A percentile compares a stretch with the other conserved stretches of the same genome.
These are phyloP conservation scores for Calendula officinalis DNA, from an alignment of 129 eudicot genomes.

Conservation along the genomic window DNA sequence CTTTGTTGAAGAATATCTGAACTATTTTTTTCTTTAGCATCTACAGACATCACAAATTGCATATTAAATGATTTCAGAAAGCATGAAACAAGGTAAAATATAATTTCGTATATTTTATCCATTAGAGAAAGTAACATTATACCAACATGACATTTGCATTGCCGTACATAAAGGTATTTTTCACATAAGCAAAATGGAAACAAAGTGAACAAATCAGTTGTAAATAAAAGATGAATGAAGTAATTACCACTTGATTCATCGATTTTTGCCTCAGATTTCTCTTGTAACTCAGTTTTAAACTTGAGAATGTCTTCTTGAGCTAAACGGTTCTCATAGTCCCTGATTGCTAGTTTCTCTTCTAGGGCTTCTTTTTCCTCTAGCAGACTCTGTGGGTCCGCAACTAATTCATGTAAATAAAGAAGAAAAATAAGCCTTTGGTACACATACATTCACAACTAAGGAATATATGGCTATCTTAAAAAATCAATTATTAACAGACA, in stretches of 20 bases:
- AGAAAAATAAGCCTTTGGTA: slow-evolving; percentile 19
- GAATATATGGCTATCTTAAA: slow-evolving; percentile 4
- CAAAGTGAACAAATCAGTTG: slow-evolving; percentile 10
- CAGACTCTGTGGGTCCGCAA: slow-evolving; percentile 94
- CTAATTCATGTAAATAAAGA: slow-evolving; percentile 49
- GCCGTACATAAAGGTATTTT: slow-evolving; percentile 16
- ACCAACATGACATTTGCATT: slow-evolving; percentile 7
- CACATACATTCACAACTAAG: slow-evolving; percentile 16
- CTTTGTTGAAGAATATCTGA: slow-evolving; percentile 41
- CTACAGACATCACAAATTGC: slow-evolving; percentile 41
- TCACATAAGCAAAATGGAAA: slow-evolving; percentile 6
- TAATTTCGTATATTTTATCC: not conserved
- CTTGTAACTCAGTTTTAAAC: slow-evolving; percentile 66
- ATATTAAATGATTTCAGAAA: slow-evolving; percentile 16
- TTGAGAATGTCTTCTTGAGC: slow-evolving; percentile 83
- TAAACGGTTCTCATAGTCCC: slow-evolving; percentile 89
- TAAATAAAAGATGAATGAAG: slow-evolving; percentile 13
- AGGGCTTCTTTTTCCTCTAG: slow-evolving; percentile 85
- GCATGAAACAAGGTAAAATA: slow-evolving; percentile 11
- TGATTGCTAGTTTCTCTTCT: slow-evolving; percentile 82
- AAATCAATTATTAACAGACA: slow-evolving; percentile 4
- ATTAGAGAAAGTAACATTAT: not conserved
- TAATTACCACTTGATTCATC: slow-evolving; percentile 57
- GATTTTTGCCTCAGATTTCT: slow-evolving; percentile 45
- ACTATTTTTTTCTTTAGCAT: slow-evolving; percentile 47